Base-by-base conservation (phyloP, 2,329 filamentous ascomycete species). In the Emergomyces pasteurianus region DNA sequence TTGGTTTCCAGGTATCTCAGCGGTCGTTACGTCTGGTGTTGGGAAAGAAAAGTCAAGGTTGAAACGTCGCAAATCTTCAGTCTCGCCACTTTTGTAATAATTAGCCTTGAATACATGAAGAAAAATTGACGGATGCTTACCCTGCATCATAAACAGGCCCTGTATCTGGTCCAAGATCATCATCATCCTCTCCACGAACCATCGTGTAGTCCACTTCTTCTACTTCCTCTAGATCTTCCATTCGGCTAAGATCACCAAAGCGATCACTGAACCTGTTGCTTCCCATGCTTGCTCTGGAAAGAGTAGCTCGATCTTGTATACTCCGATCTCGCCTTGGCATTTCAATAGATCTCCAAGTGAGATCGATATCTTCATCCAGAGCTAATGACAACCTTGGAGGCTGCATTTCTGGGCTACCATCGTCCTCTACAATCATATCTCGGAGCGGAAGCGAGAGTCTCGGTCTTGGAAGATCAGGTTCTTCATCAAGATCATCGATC, bases 401-500 rank as follows among this genome's bases (percentile, higher is more conserved):
- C 2, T 66, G 71, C 26, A 65, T 72, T 47, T 73, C 72, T 2
- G 70, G 71, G 62, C 70, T 73, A 2, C 64, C 66, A 47, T 79
- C 77, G n/a, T 78, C 75, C 4, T 78, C 80, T 7, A 58, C 50
- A 10, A 58, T 55, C 65, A 66, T 65, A 23, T 77, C 78, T 43
- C 80, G 77, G 12, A 82, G 69, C 3, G 79, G 80, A 12, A 78
- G 66, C 5, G 76, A 78, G 21, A 78, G 65, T 21, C 75, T 68
- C 3, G 75, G 73, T n/a, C 71, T 71, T 46, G 72, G 69, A 9
- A 75, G 69, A 61, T 77, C 73, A 3, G 78, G 78, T 57, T 79
- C 79, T 57, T 77, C 74, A 64, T 81, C 79, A 12, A 76, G 68
- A 28, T 78, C 73, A 31, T 81, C 78, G 50, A 80, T 76, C 55